Percentiles rank a stretch among this genome's conserved stretches.
Conservation (phyloP, 441 rosid genomes). For the Gossypium schwendimanii region DNA sequence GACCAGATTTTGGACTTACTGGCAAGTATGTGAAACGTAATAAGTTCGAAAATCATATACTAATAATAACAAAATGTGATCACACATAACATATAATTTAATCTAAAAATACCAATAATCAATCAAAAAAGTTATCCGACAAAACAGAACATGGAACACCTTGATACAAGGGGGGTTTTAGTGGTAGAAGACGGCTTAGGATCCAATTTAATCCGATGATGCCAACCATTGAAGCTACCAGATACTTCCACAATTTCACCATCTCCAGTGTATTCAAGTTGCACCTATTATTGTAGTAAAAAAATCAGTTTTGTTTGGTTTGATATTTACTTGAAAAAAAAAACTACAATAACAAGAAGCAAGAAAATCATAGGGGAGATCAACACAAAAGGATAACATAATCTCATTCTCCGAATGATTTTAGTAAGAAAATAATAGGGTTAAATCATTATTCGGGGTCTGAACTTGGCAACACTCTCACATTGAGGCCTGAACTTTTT, state of each 20-base stretch:
- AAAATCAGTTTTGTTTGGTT: neutral
- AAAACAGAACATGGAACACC: slow-evolving; percentile 24
- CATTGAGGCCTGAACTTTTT: too few species aligned
- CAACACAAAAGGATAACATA: neutral
- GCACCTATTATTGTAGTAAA: slow-evolving; percentile 40
- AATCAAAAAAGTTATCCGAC: neutral
- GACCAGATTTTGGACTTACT: slow-evolving; percentile 65
- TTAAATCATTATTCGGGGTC: too few species aligned
- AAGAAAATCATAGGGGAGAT: neutral
- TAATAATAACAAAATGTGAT: neutral
- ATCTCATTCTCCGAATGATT: neutral
- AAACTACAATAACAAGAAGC: neutral
- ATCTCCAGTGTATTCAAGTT: slow-evolving; percentile 60
- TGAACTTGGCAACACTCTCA: too few species aligned
- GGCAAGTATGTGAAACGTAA: slow-evolving; percentile 15
- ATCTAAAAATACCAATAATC: slow-evolving; percentile 1
- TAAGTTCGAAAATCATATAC: neutral
- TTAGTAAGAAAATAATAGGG: neutral
- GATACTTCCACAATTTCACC: slow-evolving; percentile 82
- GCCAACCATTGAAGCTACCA: slow-evolving; percentile 96
- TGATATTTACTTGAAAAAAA: neutral
- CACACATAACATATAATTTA: neutral
- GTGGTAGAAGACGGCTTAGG: slow-evolving; percentile 40
- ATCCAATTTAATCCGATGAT: slow-evolving; percentile 67
- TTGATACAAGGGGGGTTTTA: slow-evolving; percentile 32